A percentile compares a stretch with the other conserved stretches of the same genome.
Conservation (phyloP, 495 filamentous ascomycete species). For the Penicillium egyptiacum region DNA sequence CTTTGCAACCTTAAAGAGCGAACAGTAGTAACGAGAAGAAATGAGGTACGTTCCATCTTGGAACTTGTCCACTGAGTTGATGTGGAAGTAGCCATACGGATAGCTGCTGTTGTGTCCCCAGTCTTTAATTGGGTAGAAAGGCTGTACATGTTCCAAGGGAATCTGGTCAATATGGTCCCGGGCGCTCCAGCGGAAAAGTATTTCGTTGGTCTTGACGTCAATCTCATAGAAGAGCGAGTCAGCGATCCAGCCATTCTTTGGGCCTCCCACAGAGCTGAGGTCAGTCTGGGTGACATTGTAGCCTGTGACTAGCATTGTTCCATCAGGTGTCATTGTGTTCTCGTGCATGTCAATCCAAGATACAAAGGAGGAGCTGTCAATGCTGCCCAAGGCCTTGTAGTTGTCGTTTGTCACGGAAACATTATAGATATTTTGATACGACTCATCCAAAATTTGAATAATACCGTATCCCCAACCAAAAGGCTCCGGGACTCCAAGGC, state of each 20-base stretch:
- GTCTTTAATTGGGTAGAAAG: not conserved
- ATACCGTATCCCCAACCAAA: constrained; percentile 26
- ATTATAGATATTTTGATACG: constrained; percentile 36
- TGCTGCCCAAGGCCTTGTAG: constrained; percentile 5
- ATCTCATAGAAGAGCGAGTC: constrained; percentile 47
- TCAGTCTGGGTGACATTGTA: constrained; percentile 45
- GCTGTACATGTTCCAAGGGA: constrained; percentile 2
- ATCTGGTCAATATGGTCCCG: constrained; percentile 15
- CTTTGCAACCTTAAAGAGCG: constrained; percentile 17
- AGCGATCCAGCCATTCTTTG: constrained; percentile 42
- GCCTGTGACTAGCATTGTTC: constrained; percentile 46
- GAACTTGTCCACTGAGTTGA: constrained; percentile 32
- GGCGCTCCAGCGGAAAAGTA: constrained; percentile 33
- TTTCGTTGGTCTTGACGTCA: constrained; percentile 30
- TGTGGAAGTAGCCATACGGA: constrained; percentile 26
- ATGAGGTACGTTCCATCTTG: constrained; percentile 26
- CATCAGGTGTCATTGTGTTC: constrained; percentile 31
- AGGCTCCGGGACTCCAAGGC: constrained; percentile 8
- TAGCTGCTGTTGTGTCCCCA: constrained; percentile 10
- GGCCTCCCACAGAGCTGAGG: constrained; percentile 36
- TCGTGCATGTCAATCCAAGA: constrained; percentile 33
- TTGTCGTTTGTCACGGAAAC: constrained; percentile 17
- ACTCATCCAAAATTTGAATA: constrained; percentile 34
- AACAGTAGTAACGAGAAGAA: constrained; percentile 32
- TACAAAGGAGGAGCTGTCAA: constrained; percentile 3